Evolutionary conservation across 2,329 filamentous ascomycete species (phyloP), one percentile per base, ranked within the genome.

Genomic region (Delphinella strobiligena): DNA sequence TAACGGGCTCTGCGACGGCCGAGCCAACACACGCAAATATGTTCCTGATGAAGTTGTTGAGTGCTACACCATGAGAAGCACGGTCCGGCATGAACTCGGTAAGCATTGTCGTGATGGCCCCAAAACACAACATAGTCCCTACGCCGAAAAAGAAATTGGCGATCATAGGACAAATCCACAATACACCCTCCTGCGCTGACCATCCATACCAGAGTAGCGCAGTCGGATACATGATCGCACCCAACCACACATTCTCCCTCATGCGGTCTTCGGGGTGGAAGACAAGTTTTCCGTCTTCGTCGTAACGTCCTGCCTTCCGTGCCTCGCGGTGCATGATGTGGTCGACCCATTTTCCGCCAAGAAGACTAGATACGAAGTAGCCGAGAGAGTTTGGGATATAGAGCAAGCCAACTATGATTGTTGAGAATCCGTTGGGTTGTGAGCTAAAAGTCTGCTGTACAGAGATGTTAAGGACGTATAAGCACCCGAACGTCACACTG

Each of bases 31-130:
- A 87, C 36, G 74, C 78, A 50, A 87, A 78, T 30, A 87, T 83
- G 50, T 89, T 91, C 35, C 84, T 67, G 37, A 84, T 68, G 51
- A 89, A 84, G 54, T 89, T 89, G 59, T 89, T 88, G 32, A 88
- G 66, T 0, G 84, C 85, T 3, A 89, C 81, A 1, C 82, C 83
- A 9, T 74, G 74, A 3, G 77, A 82, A 36, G 78, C 80, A 46
- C 72, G 69, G 31, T 74, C 70, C 11, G 82, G 82, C 68, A 89
- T 80, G 53, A 89, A 87, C 54, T 91, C 84, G 0, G 84, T 89
- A 48, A 91, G 65, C 81, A 91, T 87, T 0, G 85, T 91, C 0
- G 82, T 87, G 0, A 75, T 69, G 47, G 76, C 71, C 36, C 75
- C 72, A 60, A 84, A 87, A 19, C 87, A 78, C 3, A 91, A 67